These are phyloP conservation scores for Brachypodium distachyon DNA, from an alignment of 202 grass and related monocot genomes.

Conservation along the genomic window DNA sequence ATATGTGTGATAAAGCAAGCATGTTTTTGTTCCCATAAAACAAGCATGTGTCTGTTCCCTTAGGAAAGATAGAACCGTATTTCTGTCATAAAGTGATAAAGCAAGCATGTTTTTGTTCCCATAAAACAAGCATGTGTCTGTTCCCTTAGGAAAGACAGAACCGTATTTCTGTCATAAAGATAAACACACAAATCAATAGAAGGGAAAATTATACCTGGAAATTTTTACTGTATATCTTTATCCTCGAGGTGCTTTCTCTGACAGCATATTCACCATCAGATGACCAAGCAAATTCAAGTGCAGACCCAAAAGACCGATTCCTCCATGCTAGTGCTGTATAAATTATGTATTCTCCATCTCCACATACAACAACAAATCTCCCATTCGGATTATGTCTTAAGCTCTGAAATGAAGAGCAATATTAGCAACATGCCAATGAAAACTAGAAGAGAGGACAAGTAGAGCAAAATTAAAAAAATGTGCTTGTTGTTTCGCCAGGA, in stretches of 20 bases:
- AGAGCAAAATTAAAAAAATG: background rate
- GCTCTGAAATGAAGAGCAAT: conserved; percentile 42
- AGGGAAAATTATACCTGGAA: conserved; percentile 46
- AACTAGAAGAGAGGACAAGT: background rate
- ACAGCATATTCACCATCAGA: conserved; percentile 75
- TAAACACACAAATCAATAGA: background rate
- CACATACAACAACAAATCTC: conserved; percentile 86
- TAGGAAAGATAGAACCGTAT: background rate
- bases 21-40: too few relatives aligned
- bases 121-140: background rate
- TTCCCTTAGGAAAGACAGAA: background rate
- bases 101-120: too few relatives aligned
- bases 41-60: background rate
- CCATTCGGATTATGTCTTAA: conserved; percentile 82
- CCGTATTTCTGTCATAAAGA: background rate
- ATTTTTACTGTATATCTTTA: conserved; percentile 83
- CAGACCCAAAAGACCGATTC: conserved; percentile 74
- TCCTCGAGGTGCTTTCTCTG: conserved; percentile 72
- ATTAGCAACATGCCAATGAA: background rate
- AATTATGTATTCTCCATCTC: conserved; percentile 87
- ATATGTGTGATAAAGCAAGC: background rate
- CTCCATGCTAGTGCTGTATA: conserved; percentile 86
- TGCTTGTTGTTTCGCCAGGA: background rate
- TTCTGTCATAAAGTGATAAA: background rate
- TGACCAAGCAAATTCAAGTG: conserved; percentile 74